Percentiles rank a stretch among this genome's conserved stretches.
These are phyloP conservation scores for Trichophyton verrucosum DNA, from an alignment of 2,329 filamentous ascomycete genomes.

Conservation along the genomic window DNA sequence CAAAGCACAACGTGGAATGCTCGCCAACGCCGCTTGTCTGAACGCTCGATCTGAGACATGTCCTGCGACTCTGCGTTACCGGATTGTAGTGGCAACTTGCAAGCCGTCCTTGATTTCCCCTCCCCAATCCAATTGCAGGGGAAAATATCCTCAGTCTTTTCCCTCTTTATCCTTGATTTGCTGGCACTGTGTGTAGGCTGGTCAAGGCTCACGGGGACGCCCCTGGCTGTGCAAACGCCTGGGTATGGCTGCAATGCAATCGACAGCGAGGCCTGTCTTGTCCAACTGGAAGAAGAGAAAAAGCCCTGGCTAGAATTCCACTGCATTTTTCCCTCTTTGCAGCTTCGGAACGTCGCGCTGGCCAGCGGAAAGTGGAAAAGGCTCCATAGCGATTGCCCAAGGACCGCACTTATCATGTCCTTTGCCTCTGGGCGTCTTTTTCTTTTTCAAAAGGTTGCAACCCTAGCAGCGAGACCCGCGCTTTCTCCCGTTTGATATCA, in stretches of 20 bases:
- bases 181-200: background rate
- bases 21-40: background rate
- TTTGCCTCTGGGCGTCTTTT: background rate
- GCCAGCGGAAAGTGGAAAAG: conserved; percentile 1
- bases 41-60: conserved; percentile 1
- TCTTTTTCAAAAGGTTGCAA: background rate
- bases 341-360: background rate
- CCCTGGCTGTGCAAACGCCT: background rate
- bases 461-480: background rate
- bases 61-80: background rate
- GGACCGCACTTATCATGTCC: background rate
- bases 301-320: background rate
- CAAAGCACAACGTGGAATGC: background rate
- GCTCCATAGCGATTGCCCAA: background rate
- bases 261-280: background rate
- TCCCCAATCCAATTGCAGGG: background rate
- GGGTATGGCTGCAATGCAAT: background rate
- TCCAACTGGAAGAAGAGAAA: background rate
- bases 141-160: background rate
- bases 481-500: background rate
- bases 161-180: background rate
- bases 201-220: background rate
- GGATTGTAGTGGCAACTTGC: background rate
- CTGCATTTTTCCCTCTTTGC: background rate
- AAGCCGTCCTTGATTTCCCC: background rate